Evolutionary conservation across 192 early-diverging fungal species (phyloP).

Genomic region (Neocallimastix lanati): DNA sequence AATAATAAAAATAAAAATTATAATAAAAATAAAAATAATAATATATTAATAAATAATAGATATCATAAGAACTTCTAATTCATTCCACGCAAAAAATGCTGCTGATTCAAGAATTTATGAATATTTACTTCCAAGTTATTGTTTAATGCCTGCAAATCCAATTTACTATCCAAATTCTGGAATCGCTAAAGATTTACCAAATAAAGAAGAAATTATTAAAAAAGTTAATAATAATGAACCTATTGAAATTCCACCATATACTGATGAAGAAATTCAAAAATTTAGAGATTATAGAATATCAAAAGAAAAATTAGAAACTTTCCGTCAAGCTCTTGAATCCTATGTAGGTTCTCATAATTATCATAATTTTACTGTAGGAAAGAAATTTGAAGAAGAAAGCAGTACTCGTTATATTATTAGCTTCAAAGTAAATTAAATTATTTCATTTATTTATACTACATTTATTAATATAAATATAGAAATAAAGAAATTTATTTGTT

Average conservation of each 20-base stretch:
- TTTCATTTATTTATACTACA: no score
- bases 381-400: conserved; percentile 53
- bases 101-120: conserved; percentile 94
- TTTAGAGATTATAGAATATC: conserved; percentile 49
- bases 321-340: conserved; percentile 41
- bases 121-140: conserved; percentile 86
- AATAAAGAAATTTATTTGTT: no score
- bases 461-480: no score
- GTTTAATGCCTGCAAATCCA: conserved; percentile 32
- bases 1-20: not conserved
- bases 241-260: conserved; percentile 6
- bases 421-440: conserved; percentile 35
- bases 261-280: conserved; percentile 36
- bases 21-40: not conserved
- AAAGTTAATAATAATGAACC: not conserved
- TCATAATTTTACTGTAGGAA: conserved; percentile 85
- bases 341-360: conserved; percentile 84
- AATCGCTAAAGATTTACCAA: conserved; percentile 5
- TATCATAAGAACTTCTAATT: conserved; percentile 41
- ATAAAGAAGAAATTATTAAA: not conserved
- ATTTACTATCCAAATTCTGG: conserved; percentile 14
- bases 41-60: conserved; percentile 13
- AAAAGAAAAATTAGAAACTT: conserved; percentile 32
- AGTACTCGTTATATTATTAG: conserved; percentile 64
- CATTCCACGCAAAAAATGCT: conserved; percentile 77